phyloP scores from a whole-genome alignment of 1,139 yeast genomes.

The Arxiozyma bovina region DNA sequence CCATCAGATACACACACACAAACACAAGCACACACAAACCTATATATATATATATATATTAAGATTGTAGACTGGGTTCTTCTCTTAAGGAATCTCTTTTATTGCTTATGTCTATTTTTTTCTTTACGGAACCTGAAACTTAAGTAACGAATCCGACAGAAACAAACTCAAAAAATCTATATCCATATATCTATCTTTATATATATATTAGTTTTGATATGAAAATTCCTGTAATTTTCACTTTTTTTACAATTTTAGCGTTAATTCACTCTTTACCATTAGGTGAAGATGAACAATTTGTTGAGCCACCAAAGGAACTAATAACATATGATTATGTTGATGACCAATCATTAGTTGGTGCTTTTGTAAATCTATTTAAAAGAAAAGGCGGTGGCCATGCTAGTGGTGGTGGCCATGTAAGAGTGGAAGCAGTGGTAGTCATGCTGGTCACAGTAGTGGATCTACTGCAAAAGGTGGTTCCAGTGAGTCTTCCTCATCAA shows the following conservation, averaged over 20 bases:
- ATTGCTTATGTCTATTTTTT: no score
- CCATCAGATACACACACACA: no score
- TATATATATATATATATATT: no score
- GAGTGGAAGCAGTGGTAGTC: conserved; percentile 2
- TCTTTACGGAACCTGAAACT: no score
- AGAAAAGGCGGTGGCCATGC: conserved; percentile 2
- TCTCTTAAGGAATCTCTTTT: no score
- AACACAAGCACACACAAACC: no score
- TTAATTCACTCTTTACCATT: not conserved
- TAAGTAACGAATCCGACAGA: no score
- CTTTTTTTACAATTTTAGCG: not conserved
- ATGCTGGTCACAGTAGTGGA: not conserved
- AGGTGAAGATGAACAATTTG: not conserved
- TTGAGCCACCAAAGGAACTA: not conserved
- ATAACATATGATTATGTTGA: not conserved
- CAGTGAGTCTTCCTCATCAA: no score
- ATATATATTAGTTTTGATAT: not conserved
- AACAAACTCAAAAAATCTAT: no score
- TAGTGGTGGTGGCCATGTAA: not conserved
- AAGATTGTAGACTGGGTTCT: no score
- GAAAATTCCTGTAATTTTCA: not conserved
- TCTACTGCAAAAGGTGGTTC: conserved; percentile 3
- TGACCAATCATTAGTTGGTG: conserved; percentile 1
- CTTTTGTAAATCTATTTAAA: not conserved
- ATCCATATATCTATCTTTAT: no score